Evolutionary conservation across 108 stramenopile species (phyloP).

Genomic region (Cyclotella sp.): DNA sequence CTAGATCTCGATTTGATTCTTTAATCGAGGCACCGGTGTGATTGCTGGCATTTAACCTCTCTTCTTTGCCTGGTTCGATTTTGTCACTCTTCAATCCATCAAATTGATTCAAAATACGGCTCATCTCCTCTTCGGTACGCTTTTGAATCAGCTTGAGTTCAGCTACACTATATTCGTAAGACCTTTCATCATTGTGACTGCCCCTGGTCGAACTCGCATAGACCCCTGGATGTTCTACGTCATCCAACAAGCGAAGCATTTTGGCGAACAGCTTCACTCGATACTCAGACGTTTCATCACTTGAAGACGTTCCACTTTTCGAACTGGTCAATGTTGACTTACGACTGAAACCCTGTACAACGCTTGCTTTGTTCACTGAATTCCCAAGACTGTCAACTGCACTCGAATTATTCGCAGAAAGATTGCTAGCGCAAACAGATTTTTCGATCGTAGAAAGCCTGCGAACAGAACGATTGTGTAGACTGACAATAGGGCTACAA

Average conservation of each 20-base stretch:
- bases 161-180: constrained; percentile 18
- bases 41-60: neutral
- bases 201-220: constrained; percentile 11
- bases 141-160: constrained; percentile 31
- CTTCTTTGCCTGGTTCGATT: neutral
- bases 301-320: neutral
- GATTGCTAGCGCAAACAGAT: neutral
- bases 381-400: neutral
- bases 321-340: neutral
- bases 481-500: neutral
- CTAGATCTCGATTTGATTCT: constrained; percentile 12
- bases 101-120: constrained; percentile 17
- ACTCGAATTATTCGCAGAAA: neutral
- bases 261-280: constrained; percentile 26
- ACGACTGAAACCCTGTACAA: constrained; percentile 5
- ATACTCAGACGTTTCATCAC: constrained; percentile 18
- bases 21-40: neutral
- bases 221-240: constrained; percentile 15
- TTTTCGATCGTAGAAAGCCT: constrained; percentile 5
- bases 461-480: neutral
- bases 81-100: constrained; percentile 3
- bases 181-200: constrained; percentile 9
- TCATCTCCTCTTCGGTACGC: constrained; percentile 33
- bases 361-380: neutral
- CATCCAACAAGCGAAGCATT: constrained; percentile 29